These are phyloP conservation scores for Paramecium tetraurelia DNA, from an alignment of 73 alveolate species.

Conservation along the genomic window DNA sequence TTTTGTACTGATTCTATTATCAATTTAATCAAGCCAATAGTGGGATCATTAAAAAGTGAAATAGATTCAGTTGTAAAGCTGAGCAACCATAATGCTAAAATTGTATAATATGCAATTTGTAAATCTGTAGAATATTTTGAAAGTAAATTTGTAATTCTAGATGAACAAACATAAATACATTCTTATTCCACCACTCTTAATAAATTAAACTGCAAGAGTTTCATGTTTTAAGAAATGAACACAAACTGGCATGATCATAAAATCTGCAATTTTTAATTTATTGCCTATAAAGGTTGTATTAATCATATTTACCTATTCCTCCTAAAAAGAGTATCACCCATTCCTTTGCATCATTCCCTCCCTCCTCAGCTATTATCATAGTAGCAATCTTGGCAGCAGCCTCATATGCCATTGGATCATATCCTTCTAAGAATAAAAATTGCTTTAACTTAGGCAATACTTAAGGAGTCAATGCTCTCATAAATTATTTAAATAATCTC, in stretches of 20 bases:
- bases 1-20: conserved; percentile 56
- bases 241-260: conserved; percentile 45
- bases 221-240: conserved; percentile 26
- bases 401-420: conserved; percentile 51
- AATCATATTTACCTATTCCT: neutral
- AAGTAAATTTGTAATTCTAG: neutral
- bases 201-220: neutral
- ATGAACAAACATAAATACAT: neutral
- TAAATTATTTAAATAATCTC: neutral
- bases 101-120: conserved; percentile 43
- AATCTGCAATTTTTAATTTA: neutral
- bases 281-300: neutral
- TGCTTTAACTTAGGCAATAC: conserved; percentile 9
- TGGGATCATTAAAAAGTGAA: conserved; percentile 45
- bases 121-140: conserved; percentile 43
- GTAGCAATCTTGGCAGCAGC: conserved; percentile 62
- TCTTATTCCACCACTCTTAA: neutral
- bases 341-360: conserved; percentile 20
- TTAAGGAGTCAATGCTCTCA: conserved; percentile 31
- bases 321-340: neutral
- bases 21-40: conserved; percentile 12
- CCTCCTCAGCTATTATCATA: neutral
- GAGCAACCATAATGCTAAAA: conserved; percentile 53
- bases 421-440: conserved; percentile 43
- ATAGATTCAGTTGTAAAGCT: conserved; percentile 26